phyloP scores from a whole-genome alignment of 768 basidiomycete genomes.

The Lentinula detonsa region DNA sequence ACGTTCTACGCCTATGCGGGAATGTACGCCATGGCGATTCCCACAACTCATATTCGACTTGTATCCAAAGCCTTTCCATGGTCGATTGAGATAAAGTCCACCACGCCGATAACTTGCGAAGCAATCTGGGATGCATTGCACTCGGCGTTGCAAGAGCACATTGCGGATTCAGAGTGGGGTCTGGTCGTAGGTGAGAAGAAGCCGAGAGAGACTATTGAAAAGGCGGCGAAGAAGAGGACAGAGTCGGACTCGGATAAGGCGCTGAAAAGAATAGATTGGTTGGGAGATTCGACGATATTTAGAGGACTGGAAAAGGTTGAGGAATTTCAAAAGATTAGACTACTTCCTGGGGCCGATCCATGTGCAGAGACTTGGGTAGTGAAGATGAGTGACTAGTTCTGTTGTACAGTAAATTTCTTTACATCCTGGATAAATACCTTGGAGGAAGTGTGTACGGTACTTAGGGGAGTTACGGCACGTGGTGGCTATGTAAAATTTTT shows the following conservation, averaged over 20 bases:
- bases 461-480: not conserved
- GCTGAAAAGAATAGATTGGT: slow-evolving; percentile 56
- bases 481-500: slow-evolving; percentile 2
- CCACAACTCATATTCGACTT: slow-evolving; percentile 40
- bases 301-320: slow-evolving; percentile 58
- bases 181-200: slow-evolving; percentile 39
- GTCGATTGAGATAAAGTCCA: slow-evolving; percentile 48
- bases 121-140: slow-evolving; percentile 52
- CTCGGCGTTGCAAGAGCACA: slow-evolving; percentile 41
- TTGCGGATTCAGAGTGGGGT: slow-evolving; percentile 68
- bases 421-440: too few species aligned
- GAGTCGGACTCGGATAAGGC: slow-evolving; percentile 27
- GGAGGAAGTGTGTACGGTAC: too few species aligned
- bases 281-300: slow-evolving; percentile 55
- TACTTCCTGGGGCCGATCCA: slow-evolving; percentile 36
- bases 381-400: slow-evolving; percentile 28
- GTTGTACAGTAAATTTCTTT: slow-evolving; percentile 5
- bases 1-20: slow-evolving; percentile 33
- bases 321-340: slow-evolving; percentile 43
- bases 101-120: slow-evolving; percentile 39
- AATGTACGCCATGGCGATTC: slow-evolving; percentile 29
- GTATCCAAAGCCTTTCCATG: slow-evolving; percentile 62
- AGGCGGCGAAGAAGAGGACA: slow-evolving; percentile 42
- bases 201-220: slow-evolving; percentile 37
- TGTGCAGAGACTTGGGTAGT: slow-evolving; percentile 57